Evolutionary conservation across 495 filamentous ascomycete genomes (phyloP), one percentile per base, ranked within the genome.

Genomic region (Hypoxylon subgilvum): DNA sequence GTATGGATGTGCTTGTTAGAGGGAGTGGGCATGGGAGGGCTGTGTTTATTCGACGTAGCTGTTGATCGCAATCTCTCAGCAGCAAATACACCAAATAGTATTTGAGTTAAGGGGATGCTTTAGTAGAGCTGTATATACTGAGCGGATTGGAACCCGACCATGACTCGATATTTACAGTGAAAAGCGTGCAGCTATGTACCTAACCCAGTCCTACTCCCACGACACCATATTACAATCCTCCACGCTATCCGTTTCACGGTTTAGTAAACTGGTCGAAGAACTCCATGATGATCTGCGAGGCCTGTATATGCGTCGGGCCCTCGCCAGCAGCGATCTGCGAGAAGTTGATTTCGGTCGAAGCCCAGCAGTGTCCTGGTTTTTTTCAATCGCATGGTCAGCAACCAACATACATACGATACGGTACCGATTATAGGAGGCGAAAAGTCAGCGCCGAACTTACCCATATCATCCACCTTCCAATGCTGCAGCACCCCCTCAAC

Each of bases 401-500:
- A n/a, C n/a, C n/a, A n/a, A n/a, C n/a, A n/a, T n/a, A n/a, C n/a
- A n/a, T n/a, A n/a, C n/a, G n/a, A n/a, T n/a, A n/a, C n/a, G n/a
- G n/a, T n/a, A n/a, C n/a, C n/a, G n/a, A n/a, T n/a, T n/a, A n/a
- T n/a, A n/a, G n/a, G n/a, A n/a, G n/a, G n/a, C n/a, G n/a, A n/a
- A n/a, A n/a, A n/a, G n/a, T n/a, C n/a, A n/a, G n/a, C n/a, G 22
- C 8, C 21, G n/a, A 52, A 52, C 66, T 52, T 40, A 64, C 66
- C 64, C 69, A 69, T 77, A 22, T 73, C 68, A 45, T 74, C 71
- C 25, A 79, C 67, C 27, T 77, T 78, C 63, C 76, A 80, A 41
- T 79, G 76, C 52, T 81, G 76, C 42, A 79, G 57, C 52, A 67
- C 71, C 3, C 72, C 76, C 48, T 61, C 56, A 14, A 61, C 60